A percentile compares a stretch with the other conserved stretches of the same genome.
These are phyloP conservation scores for Pelagomonas calceolata DNA, from an alignment of 108 stramenopile genomes.

Conservation along the genomic window DNA sequence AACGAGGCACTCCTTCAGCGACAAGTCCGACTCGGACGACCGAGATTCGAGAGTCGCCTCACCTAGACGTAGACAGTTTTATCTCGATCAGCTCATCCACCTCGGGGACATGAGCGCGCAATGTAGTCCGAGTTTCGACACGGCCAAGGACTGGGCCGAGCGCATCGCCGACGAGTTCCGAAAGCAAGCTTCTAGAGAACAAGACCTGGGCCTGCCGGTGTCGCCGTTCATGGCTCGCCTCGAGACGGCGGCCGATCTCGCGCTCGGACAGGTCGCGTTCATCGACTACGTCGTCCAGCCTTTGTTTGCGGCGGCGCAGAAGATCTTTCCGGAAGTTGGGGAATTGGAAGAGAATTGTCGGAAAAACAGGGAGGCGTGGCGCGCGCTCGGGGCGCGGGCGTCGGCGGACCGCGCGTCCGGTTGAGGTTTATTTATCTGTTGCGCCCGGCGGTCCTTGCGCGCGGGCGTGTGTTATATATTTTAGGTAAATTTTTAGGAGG, in stretches of 20 bases:
- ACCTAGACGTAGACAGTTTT: constrained; percentile 11
- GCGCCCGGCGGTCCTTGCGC: no score
- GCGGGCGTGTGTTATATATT: no score
- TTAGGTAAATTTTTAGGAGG: no score
- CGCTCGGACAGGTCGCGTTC: constrained; percentile 45
- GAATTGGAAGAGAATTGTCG: not conserved
- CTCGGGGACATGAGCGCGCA: constrained; percentile 39
- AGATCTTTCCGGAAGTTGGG: constrained; percentile 24
- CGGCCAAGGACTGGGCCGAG: constrained; percentile 41
- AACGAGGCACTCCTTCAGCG: constrained; percentile 9
- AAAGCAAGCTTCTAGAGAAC: constrained; percentile 31
- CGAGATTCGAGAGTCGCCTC: not conserved
- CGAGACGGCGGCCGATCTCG: constrained; percentile 23
- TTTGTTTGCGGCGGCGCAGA: constrained; percentile 18
- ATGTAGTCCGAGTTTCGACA: constrained; percentile 26
- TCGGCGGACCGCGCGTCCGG: no score
- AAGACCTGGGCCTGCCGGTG: constrained; percentile 27
- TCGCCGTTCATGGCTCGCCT: constrained; percentile 42
- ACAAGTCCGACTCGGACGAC: not conserved
- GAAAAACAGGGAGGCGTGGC: not conserved
- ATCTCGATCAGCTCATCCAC: constrained; percentile 29
- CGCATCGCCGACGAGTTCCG: constrained; percentile 36
- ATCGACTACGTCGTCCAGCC: constrained; percentile 41
- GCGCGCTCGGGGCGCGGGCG: no score
- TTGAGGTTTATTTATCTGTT: no score